A percentile compares a stretch with the other conserved stretches of the same genome.
Conservation (phyloP, 768 basidiomycete genomes). For the Leccinum disarticulatum region DNA sequence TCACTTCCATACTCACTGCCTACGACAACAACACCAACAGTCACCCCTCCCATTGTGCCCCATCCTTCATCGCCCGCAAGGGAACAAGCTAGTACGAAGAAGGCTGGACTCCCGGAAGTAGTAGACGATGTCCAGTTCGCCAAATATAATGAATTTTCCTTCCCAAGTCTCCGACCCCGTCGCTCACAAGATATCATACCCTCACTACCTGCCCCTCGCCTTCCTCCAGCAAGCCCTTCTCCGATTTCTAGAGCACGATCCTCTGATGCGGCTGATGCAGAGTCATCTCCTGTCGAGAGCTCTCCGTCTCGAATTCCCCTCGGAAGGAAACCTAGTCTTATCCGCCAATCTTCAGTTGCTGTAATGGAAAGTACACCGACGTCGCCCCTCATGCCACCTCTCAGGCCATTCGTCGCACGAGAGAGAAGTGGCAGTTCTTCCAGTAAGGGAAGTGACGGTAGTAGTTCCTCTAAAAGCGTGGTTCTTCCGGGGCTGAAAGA, state of each 20-base stretch:
- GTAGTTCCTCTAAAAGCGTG: slow-evolving; percentile 28
- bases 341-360: slow-evolving; percentile 52
- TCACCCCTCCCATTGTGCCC: slow-evolving; percentile 27
- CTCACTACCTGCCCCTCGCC: slow-evolving; percentile 24
- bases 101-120: slow-evolving; percentile 30
- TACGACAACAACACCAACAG: slow-evolving; percentile 26
- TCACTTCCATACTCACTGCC: slow-evolving; percentile 30
- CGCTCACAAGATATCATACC: slow-evolving; percentile 52
- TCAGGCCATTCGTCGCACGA: slow-evolving; percentile 46
- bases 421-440: slow-evolving; percentile 51
- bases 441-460: slow-evolving; percentile 38
- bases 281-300: slow-evolving; percentile 13
- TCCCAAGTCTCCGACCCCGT: slow-evolving; percentile 58
- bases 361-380: slow-evolving; percentile 50
- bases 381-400: slow-evolving; percentile 42
- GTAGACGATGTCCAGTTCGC: slow-evolving; percentile 43
- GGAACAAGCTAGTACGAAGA: slow-evolving; percentile 35
- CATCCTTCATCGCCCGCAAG: slow-evolving; percentile 37
- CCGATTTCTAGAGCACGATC: slow-evolving; percentile 37
- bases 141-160: slow-evolving; percentile 52
- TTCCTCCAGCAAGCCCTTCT: slow-evolving; percentile 31
- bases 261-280: slow-evolving; percentile 29
- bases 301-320: slow-evolving; percentile 13
- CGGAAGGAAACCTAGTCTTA: slow-evolving; percentile 39
- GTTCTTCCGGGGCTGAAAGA: slow-evolving; percentile 66